phyloP scores from a whole-genome alignment of 441 rosid species.

The Arabidopsis lyrata region DNA sequence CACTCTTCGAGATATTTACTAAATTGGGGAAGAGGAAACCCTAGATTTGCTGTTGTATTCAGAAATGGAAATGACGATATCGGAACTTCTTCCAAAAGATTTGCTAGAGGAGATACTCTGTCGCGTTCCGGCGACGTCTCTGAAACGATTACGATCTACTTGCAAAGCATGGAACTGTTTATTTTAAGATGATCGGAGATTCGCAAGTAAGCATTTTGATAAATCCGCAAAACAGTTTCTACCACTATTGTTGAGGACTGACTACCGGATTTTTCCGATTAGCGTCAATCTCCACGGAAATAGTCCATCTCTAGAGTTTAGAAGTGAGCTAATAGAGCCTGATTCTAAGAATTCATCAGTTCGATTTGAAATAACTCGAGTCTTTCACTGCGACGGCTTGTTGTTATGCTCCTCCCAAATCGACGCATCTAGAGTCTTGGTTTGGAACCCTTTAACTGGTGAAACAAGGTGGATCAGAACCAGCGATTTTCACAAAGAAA shows the following conservation, averaged over 20 bases:
- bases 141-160: not conserved
- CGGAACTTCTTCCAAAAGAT: not conserved
- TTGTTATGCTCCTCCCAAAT: not conserved
- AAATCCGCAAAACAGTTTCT: not conserved
- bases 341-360: not conserved
- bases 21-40: not conserved
- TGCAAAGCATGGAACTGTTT: not conserved
- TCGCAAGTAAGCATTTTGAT: not conserved
- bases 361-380: not conserved
- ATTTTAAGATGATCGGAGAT: not conserved
- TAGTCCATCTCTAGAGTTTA: not conserved
- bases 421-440: not conserved
- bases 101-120: not conserved
- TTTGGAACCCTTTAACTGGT: constrained; percentile 19
- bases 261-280: not conserved
- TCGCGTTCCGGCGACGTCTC: not conserved
- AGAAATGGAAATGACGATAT: not conserved
- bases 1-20: not conserved
- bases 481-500: not conserved
- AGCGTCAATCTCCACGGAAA: not conserved
- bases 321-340: not conserved
- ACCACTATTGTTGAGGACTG: not conserved
- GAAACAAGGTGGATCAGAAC: constrained; percentile 1
- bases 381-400: constrained; percentile 29
- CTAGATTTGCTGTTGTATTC: not conserved